Base-by-base conservation (phyloP, 768 basidiomycete genomes). In the Candolleomyces aberdarensis region DNA sequence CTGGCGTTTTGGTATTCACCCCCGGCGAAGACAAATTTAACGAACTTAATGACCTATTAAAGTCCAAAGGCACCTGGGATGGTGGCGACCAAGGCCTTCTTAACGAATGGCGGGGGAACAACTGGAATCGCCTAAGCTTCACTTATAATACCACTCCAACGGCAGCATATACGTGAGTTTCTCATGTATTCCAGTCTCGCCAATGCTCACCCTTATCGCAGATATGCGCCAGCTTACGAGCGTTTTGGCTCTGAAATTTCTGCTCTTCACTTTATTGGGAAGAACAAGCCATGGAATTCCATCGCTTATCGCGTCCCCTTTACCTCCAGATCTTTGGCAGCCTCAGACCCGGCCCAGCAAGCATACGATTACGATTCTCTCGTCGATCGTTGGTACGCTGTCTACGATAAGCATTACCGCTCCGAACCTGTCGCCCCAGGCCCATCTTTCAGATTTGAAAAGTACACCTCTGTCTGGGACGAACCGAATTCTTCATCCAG, bases 71-170 rank as follows among this genome's bases (percentile, higher is more conserved):
- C 15, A 89, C 87, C 49, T 98, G 96, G 89, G 96, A 98, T 69
- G 97, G 97, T 9, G 97, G 94, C n/a, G 97, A 99, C 76, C 97
- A 99, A 73, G 97, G 97, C 15, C 77, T 98, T 63, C 81, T 98
- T 65, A 98, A 98, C 68, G 96, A 98, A 78, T 98, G 95, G 95
- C 81, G 91, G 65, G 87, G 88, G 36, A 73, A 72, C 19, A 73
- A 92, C 69, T 99, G 97, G 97, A 85, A 97, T 67, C 83, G 94
- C 66, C 86, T 99, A 66, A 94, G 94, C 71, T 99, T 98, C 76
- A 93, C 88, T 46, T 99, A 97, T 78, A 99, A 99, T 74, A 97
- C 96, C 15, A 98, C 97, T 3, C 97, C 97, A 17, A 94, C 94
- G 14, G 94, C 96, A 61, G 94, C 89, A 57, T 98, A 98, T 78